Conservation (phyloP, 176 grass and related monocot species). For the Aechmea fasciata region DNA sequence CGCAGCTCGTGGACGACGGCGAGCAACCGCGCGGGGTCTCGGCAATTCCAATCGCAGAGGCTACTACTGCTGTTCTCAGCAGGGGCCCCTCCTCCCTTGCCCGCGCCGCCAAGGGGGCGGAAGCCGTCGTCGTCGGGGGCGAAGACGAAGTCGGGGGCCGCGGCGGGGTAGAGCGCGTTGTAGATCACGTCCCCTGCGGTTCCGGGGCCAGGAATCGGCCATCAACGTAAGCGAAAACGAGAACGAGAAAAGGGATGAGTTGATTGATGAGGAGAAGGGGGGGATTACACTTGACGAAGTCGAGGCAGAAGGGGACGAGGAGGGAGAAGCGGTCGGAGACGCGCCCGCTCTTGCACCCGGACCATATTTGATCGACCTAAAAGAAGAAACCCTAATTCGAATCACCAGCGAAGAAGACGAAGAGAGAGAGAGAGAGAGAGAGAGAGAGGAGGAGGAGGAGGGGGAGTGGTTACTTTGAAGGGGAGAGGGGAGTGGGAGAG, state of each 20-base stretch:
- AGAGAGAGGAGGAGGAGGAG: not conserved
- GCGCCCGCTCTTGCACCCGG: conserved; percentile 53
- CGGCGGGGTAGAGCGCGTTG: conserved; percentile 55
- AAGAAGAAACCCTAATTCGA: conserved; percentile 1
- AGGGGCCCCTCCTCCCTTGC: conserved; percentile 14
- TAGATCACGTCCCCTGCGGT: conserved; percentile 84
- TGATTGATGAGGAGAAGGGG: too few relatives aligned
- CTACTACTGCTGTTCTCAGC: conserved; percentile 30
- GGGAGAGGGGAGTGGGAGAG: conserved; percentile 55
- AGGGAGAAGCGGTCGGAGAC: conserved; percentile 75
- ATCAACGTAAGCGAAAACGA: not conserved
- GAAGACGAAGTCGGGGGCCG: conserved; percentile 71
- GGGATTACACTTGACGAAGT: conserved; percentile 74
- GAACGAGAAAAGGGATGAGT: too few relatives aligned
- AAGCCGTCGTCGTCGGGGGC: conserved; percentile 56
- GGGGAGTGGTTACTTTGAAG: conserved; percentile 35
- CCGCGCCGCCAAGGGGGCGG: conserved; percentile 39
- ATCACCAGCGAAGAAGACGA: not conserved
- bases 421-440: not conserved
- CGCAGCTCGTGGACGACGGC: conserved; percentile 54
- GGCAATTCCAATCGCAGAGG: conserved; percentile 50
- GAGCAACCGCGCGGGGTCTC: conserved; percentile 40
- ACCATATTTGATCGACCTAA: conserved; percentile 70
- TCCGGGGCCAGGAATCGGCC: not conserved
- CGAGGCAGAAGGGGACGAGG: conserved; percentile 90